These are phyloP conservation scores for Botrytis elliptica DNA, from an alignment of 2,329 filamentous ascomycete genomes.

Conservation along the genomic window DNA sequence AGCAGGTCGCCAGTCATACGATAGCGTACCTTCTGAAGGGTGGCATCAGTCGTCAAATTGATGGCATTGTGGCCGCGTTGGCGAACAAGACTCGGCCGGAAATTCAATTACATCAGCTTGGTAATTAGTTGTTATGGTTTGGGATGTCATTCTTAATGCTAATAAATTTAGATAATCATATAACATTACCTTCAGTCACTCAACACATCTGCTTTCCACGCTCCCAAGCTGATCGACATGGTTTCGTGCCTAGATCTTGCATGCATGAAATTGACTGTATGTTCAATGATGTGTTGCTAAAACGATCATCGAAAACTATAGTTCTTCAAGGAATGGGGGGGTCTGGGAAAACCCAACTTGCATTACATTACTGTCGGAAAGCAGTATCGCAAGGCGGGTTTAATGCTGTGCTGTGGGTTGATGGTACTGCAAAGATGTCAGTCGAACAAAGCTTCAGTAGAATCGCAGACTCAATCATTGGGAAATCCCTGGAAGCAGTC, in stretches of 20 bases:
- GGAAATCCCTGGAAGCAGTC: background rate
- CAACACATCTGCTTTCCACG: background rate
- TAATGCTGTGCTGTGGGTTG: background rate
- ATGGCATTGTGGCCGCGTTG: background rate
- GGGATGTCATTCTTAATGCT: background rate
- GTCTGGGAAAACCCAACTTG: background rate
- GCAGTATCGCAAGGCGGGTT: background rate
- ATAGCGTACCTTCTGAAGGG: background rate
- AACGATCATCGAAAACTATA: background rate
- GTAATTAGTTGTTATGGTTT: background rate
- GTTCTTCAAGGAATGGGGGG: background rate
- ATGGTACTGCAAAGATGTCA: background rate
- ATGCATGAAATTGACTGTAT: background rate
- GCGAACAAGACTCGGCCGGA: background rate
- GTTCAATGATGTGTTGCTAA: background rate
- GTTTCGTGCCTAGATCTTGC: background rate
- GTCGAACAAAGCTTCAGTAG: background rate
- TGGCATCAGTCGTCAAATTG: background rate
- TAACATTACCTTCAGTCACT: background rate
- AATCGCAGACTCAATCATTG: background rate
- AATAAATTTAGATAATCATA: background rate
- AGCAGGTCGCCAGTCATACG: background rate
- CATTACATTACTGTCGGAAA: background rate
- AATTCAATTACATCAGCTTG: background rate
- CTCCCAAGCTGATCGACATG: background rate